Conservation (phyloP, 2,329 filamentous ascomycete species). For the Colletotrichum zoysiae region DNA sequence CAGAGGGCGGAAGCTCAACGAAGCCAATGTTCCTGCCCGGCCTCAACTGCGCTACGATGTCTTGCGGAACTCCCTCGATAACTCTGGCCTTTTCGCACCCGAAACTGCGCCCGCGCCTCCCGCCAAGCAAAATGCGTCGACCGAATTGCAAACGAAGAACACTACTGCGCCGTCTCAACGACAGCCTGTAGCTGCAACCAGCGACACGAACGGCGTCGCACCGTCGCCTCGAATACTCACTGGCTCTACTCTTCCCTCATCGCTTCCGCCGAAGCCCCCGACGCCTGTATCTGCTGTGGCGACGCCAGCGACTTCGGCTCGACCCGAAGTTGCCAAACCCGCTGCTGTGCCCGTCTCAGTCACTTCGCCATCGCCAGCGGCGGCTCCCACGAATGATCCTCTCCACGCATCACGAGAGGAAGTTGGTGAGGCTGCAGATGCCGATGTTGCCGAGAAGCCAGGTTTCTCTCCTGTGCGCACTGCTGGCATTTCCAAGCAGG, state of each 20-base stretch:
- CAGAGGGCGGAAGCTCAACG: slow-evolving; percentile 64
- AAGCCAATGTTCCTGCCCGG: slow-evolving; percentile 65
- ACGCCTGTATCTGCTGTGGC: slow-evolving; percentile 14
- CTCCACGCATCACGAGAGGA: slow-evolving; percentile 35
- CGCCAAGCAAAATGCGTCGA: slow-evolving; percentile 22
- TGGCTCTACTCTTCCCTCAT: slow-evolving; percentile 6
- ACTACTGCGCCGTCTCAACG: slow-evolving; percentile 13
- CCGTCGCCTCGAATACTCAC: slow-evolving; percentile 12
- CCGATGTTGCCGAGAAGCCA: not conserved
- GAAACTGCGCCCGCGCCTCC: slow-evolving; percentile 19
- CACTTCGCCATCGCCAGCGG: slow-evolving; percentile 4
- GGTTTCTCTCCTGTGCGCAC: not conserved
- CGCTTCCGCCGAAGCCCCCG: slow-evolving; percentile 25
- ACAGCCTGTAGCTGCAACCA: slow-evolving; percentile 11
- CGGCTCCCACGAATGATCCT: slow-evolving; percentile 24
- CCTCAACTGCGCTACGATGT: slow-evolving; percentile 59
- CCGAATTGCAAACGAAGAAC: slow-evolving; percentile 23
- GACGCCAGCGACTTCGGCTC: slow-evolving; percentile 14
- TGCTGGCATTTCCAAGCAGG: slow-evolving; percentile 19
- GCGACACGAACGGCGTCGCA: slow-evolving; percentile 19
- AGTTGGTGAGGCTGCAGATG: slow-evolving; percentile 5
- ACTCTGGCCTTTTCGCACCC: slow-evolving; percentile 44
- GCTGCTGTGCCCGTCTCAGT: slow-evolving; percentile 1
- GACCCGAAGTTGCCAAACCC: slow-evolving; percentile 14
- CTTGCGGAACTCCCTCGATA: slow-evolving; percentile 54